Percentiles rank a stretch among this genome's conserved stretches.
These are phyloP conservation scores for Boletus subparvulus DNA, from an alignment of 768 basidiomycete species.

Conservation along the genomic window DNA sequence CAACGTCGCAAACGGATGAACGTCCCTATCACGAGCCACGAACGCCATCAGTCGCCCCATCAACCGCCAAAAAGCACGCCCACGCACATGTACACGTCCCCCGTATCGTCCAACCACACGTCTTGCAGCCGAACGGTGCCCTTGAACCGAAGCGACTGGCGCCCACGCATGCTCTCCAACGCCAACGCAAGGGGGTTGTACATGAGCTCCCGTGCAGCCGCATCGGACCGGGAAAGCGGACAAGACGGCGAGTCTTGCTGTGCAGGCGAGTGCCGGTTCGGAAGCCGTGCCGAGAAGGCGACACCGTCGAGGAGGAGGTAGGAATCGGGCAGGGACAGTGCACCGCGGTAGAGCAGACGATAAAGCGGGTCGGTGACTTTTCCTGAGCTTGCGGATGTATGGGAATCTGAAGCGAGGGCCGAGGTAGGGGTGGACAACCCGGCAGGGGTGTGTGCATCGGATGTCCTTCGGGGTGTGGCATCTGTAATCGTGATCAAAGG, in stretches of 20 bases:
- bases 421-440: conserved; percentile 6
- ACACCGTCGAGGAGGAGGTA: conserved; percentile 70
- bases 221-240: conserved; percentile 25
- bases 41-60: background rate
- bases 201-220: conserved; percentile 41
- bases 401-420: background rate
- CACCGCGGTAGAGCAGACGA: conserved; percentile 74
- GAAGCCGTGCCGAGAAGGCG: conserved; percentile 58
- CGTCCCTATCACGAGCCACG: conserved; percentile 46
- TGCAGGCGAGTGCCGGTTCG: conserved; percentile 26
- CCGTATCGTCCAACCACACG: conserved; percentile 59
- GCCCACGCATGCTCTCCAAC: conserved; percentile 77
- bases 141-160: conserved; percentile 59
- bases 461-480: conserved; percentile 23
- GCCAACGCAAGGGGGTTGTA: conserved; percentile 70
- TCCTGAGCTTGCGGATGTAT: background rate
- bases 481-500: conserved; percentile 15
- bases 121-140: conserved; percentile 53
- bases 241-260: conserved; percentile 29
- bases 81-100: conserved; percentile 49
- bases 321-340: conserved; percentile 72
- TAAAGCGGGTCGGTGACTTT: conserved; percentile 11
- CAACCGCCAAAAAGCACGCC: background rate
- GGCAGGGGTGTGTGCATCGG: background rate
- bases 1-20: conserved; percentile 63